Conservation (phyloP, 768 basidiomycete genomes). For the Trichaptum fuscoviolaceum region DNA sequence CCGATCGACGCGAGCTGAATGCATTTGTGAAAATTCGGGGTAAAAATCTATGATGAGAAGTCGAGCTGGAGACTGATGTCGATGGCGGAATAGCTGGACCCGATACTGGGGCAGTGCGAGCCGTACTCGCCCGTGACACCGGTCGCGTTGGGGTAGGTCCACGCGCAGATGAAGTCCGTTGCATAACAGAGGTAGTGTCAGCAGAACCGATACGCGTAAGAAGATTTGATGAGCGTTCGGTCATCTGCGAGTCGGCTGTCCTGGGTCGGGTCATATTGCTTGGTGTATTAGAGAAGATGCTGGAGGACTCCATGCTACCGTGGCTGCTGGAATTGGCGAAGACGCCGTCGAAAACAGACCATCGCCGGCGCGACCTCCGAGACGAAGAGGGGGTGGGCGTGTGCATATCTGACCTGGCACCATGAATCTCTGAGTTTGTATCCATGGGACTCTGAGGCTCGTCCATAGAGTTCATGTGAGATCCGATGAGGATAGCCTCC, state of each 20-base stretch:
- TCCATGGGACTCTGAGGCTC: constrained; percentile 37
- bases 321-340: constrained; percentile 25
- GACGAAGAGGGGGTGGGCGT: constrained; percentile 9
- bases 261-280: neutral
- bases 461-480: constrained; percentile 35
- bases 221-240: neutral
- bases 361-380: constrained; percentile 42
- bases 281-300: neutral
- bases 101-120: neutral
- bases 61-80: constrained; percentile 13
- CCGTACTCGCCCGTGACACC: neutral
- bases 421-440: constrained; percentile 37
- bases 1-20: constrained; percentile 53
- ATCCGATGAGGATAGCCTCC: constrained; percentile 58
- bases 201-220: neutral
- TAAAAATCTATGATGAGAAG: constrained; percentile 54
- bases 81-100: neutral
- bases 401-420: constrained; percentile 8
- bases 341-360: constrained; percentile 62
- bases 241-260: neutral
- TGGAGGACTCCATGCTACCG: constrained; percentile 16
- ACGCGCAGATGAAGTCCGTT: neutral
- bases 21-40: constrained; percentile 67
- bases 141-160: neutral
- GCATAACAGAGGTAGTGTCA: neutral